Base-by-base conservation (phyloP, 495 filamentous ascomycete species). In the Xylaria longipes region DNA sequence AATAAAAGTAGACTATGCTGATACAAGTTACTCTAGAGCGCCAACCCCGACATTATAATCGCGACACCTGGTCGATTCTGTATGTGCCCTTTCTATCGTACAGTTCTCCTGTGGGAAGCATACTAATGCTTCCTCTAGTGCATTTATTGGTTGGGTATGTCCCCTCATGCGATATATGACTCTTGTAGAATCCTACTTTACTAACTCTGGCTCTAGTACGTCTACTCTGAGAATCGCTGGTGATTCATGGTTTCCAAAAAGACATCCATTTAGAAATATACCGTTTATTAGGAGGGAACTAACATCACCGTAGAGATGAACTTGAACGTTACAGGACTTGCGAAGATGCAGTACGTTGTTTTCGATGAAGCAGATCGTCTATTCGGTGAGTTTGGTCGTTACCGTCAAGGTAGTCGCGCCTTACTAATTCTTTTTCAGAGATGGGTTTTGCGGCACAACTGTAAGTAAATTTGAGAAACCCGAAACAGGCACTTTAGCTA, bases 361-460 rank as follows among this genome's bases (percentile, higher is more conserved):
- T 98, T 99, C 58, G 96, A 99, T 79, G 96, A 99, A 78, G 96
- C 96, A 17, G 96, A 99, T 85, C 87, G 96, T 60, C 84, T 99
- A 3, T 99, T 98, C 81, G 96, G 66, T 69, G 8, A 69, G 66
- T 69, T 31, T 60, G 9, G 35, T 9, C 29, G 15, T 25, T 3
- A 9, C 5, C 0, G 11, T 15, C 9, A 33, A 35, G 5, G 14
- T 11, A 1, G 20, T 35, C 9, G 14, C 1, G 7, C 39, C 20
- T 31, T 45, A 33, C 54, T 69, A 48, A 69, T 57, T 46, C 25
- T 20, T 17, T 25, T 20, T 29, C 14, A 69, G 66, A 99, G 81
- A 97, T 98, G 94, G 96, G 96, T 71, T 99, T 99, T 79, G 93
- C 93, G 22, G 89, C 92, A 8, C 97, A 99, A 78, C 85, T 99